A percentile compares a stretch with the other conserved stretches of the same genome.
Conservation (phyloP, 495 filamentous ascomycete species). For the Penicillium psychrofluorescens region DNA sequence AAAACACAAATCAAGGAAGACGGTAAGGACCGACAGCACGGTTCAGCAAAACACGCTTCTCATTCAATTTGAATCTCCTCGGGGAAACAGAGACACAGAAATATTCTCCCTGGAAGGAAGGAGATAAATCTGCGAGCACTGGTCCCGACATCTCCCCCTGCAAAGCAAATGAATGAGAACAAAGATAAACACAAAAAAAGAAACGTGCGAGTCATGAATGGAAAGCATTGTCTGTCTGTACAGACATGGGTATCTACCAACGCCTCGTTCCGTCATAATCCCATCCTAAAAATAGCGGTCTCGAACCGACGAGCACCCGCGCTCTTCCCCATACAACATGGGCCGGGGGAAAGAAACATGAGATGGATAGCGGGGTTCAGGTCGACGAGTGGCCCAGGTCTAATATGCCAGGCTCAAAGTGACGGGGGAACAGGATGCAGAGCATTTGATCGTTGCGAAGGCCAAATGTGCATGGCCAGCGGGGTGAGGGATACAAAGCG, state of each 20-base stretch:
- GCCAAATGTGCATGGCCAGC: slow-evolving; percentile 17
- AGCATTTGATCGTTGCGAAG: slow-evolving; percentile 16
- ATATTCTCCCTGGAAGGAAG: too few relatives aligned
- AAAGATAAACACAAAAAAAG: slow-evolving; percentile 24
- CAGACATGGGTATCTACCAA: slow-evolving; percentile 46
- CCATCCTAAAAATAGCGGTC: slow-evolving; percentile 28
- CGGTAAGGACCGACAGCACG: slow-evolving; percentile 17
- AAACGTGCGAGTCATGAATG: slow-evolving; percentile 22
- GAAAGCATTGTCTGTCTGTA: slow-evolving; percentile 30
- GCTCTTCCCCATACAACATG: slow-evolving; percentile 18
- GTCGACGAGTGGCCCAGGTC: slow-evolving; percentile 30
- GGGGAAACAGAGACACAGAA: not conserved
- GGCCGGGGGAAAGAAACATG: not conserved
- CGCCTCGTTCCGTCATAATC: slow-evolving; percentile 43
- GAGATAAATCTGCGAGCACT: too few relatives aligned
- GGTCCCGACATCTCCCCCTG: not conserved
- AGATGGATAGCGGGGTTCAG: slow-evolving; percentile 15
- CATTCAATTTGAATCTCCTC: slow-evolving; percentile 12
- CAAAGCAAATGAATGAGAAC: slow-evolving; percentile 17
- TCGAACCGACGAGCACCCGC: slow-evolving; percentile 17
- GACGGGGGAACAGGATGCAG: slow-evolving; percentile 16
- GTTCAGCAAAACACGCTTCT: slow-evolving; percentile 8
- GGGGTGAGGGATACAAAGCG: slow-evolving; percentile 17
- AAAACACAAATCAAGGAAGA: slow-evolving; percentile 10
- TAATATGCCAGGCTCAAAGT: slow-evolving; percentile 26